phyloP scores from a whole-genome alignment of 1,139 yeast species.

The Schizosaccharomyces versatilis region DNA sequence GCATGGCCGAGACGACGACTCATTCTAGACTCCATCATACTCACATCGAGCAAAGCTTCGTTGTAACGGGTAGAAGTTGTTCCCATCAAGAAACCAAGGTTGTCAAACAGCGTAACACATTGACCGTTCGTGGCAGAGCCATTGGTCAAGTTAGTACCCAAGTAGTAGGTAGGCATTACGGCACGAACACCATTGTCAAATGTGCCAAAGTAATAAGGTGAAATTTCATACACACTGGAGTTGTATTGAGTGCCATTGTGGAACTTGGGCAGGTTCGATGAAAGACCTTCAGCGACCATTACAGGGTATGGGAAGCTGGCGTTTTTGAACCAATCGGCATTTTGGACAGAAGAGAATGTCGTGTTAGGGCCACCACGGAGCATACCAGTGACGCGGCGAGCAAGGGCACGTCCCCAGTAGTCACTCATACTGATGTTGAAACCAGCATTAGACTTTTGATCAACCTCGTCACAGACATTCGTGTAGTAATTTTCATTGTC shows the following conservation, averaged over 20 bases:
- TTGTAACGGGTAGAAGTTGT: constrained; percentile 43
- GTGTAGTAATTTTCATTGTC: constrained; percentile 27
- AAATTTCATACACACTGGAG: constrained; percentile 58
- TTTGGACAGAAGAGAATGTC: constrained; percentile 42
- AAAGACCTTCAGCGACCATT: constrained; percentile 53
- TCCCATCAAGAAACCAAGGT: constrained; percentile 50
- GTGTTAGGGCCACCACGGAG: constrained; percentile 36
- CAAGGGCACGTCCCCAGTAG: constrained; percentile 73
- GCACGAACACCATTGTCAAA: constrained; percentile 62
- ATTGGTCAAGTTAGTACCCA: constrained; percentile 44
- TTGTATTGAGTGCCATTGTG: constrained; percentile 28
- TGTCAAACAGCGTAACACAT: constrained; percentile 43
- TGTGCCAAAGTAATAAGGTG: constrained; percentile 67
- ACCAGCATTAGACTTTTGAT: constrained; percentile 51
- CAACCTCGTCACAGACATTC: constrained; percentile 31
- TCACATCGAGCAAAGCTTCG: constrained; percentile 4
- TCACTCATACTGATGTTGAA: constrained; percentile 60
- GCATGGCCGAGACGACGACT: constrained; percentile 17
- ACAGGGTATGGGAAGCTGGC: constrained; percentile 69
- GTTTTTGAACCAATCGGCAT: constrained; percentile 28
- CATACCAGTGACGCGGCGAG: constrained; percentile 40
- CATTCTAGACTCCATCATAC: constrained; percentile 3
- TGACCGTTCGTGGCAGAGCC: constrained; percentile 24
- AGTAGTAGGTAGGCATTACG: constrained; percentile 45
- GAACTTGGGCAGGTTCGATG: constrained; percentile 26